Conservation (phyloP, 805 yeast genomes). For the Saccharomycopsis selenospora region DNA sequence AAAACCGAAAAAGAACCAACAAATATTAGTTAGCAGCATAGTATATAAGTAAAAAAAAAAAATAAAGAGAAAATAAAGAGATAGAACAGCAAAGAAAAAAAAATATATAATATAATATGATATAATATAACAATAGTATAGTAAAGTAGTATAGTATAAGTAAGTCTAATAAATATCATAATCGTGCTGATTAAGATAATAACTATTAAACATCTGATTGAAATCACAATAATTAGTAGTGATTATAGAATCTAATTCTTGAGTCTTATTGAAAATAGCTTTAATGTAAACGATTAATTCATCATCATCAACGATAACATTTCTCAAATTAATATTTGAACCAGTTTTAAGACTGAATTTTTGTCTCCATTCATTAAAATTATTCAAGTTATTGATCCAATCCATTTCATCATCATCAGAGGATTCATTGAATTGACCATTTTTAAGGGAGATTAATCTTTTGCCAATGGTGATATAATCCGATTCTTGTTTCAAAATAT, state of each 20-base stretch:
- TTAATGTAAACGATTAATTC: not conserved
- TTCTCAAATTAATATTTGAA: not conserved
- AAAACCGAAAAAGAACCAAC: no score
- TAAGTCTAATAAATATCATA: not conserved
- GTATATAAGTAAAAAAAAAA: no score
- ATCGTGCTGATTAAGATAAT: not conserved
- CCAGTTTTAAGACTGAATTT: not conserved
- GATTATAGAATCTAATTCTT: not conserved
- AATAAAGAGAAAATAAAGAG: no score
- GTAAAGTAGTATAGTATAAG: not conserved
- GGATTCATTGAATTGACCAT: conserved; percentile 17
- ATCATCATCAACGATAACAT: conserved; percentile 9
- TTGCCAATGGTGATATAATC: not conserved
- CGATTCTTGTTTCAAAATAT: not conserved
- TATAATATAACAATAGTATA: not conserved
- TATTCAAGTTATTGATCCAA: not conserved
- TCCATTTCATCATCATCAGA: conserved; percentile 2
- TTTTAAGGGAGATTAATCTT: conserved; percentile 3
- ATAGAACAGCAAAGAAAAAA: not conserved
- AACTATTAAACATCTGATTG: conserved; percentile 1
- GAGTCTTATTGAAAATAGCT: not conserved
- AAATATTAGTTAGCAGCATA: no score
- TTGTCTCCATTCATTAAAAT: conserved; percentile 5
- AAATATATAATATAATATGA: not conserved
- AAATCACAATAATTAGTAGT: not conserved